A percentile compares a stretch with the other conserved stretches of the same genome.
phyloP scores from a whole-genome alignment of 352 stramenopile species.

The Globisporangium apiculatum region DNA sequence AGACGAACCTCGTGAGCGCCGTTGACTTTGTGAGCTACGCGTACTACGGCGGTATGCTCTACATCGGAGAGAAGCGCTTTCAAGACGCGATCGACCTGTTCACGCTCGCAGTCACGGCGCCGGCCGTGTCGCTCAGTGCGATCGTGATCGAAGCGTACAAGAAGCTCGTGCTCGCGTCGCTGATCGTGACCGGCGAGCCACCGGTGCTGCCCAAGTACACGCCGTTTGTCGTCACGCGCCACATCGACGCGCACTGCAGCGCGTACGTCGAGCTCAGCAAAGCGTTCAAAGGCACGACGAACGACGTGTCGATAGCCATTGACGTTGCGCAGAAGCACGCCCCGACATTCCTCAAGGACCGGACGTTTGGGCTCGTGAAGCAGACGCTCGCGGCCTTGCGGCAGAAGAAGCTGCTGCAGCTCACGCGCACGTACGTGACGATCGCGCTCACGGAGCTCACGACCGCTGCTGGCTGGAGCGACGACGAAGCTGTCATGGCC shows the following conservation, averaged over 20 bases:
- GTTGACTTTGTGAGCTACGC: constrained; percentile 78
- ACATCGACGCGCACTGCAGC: constrained; percentile 59
- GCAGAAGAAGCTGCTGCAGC: constrained; percentile 59
- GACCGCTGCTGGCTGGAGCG: constrained; percentile 33
- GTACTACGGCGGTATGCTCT: constrained; percentile 78
- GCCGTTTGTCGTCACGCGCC: constrained; percentile 63
- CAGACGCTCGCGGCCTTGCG: constrained; percentile 63
- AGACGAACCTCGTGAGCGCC: constrained; percentile 36
- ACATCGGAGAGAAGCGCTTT: constrained; percentile 70
- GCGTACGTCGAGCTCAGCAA: constrained; percentile 50
- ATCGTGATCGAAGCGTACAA: constrained; percentile 84
- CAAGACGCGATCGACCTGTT: constrained; percentile 71
- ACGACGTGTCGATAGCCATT: constrained; percentile 23
- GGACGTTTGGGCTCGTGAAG: constrained; percentile 75
- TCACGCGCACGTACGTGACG: constrained; percentile 76
- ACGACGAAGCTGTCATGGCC: constrained; percentile 18
- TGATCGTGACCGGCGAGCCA: constrained; percentile 48
- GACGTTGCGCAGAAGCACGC: constrained; percentile 36
- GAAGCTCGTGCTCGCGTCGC: constrained; percentile 63
- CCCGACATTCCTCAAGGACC: constrained; percentile 43
- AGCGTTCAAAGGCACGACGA: constrained; percentile 36
- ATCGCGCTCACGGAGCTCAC: constrained; percentile 61
- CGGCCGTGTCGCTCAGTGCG: constrained; percentile 60
- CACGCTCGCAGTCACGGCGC: constrained; percentile 61
- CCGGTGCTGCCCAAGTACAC: constrained; percentile 73